A percentile compares a stretch with the other conserved stretches of the same genome.
Evolutionary conservation across 2,329 filamentous ascomycete genomes (phyloP).

Genomic region (Phoma sp.): DNA sequence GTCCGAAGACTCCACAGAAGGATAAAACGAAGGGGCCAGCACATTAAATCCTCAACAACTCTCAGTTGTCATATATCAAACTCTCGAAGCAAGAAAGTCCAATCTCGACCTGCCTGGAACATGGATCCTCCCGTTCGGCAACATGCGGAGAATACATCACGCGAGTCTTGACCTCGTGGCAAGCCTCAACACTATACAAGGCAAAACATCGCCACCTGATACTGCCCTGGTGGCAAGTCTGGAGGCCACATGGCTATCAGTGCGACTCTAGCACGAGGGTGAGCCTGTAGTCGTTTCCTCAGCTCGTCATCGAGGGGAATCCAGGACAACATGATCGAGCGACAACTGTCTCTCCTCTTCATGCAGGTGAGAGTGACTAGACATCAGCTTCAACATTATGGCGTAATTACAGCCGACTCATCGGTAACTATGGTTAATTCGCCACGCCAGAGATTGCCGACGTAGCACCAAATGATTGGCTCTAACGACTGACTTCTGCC

Average conservation of each 20-base stretch:
- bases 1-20: conserved; percentile 1
- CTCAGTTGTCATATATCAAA: neutral
- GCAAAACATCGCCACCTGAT: neutral
- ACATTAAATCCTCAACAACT: neutral
- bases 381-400: conserved; percentile 33
- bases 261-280: conserved; percentile 3
- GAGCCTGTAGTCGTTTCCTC: conserved; percentile 11
- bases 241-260: conserved; percentile 6
- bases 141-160: neutral
- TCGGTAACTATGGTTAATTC: conserved; percentile 12
- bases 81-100: too few relatives aligned
- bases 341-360: conserved; percentile 4
- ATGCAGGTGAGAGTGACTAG: conserved; percentile 25
- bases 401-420: conserved; percentile 20
- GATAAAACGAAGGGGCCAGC: conserved; percentile 5
- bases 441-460: neutral
- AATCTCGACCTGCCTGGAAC: neutral
- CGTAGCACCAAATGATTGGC: neutral
- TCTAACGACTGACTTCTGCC: neutral
- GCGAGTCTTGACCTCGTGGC: neutral
- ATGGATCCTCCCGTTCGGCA: neutral
- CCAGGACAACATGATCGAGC: neutral
- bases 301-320: neutral
- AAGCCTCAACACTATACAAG: neutral
- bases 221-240: neutral